Evolutionary conservation across 2,329 filamentous ascomycete species (phyloP), one percentile per base, ranked within the genome.

Genomic region (Elsinoe australis): DNA sequence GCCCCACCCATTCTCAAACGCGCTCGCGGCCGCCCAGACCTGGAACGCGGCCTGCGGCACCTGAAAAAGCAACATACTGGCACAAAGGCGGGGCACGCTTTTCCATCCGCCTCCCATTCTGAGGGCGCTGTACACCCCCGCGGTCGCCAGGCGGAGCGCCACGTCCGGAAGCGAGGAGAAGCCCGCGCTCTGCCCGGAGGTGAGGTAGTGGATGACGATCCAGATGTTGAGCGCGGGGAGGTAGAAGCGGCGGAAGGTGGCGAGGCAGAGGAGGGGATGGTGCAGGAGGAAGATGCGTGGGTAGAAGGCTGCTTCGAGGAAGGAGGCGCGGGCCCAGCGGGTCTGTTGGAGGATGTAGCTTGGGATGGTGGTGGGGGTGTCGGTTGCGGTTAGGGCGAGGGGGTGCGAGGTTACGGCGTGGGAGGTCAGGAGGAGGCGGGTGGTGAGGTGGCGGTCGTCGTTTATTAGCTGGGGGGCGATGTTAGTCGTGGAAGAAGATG

Each of bases 401-500:
- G 39, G 39, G 39, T 44, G 15, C 24, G 39, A 44, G 24, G 39
- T 44, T 2, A 44, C 15, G 24, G 3, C 8, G 39, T 44, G 39
- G 26, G 8, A 6, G 26, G n/a, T 5, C 2, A 44, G 39, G 39
- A 44, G 39, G 26, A 44, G 39, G 26, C 39, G 39, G 39, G 39
- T 44, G 12, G 39, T 44, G 39, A 44, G 39, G 39, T 44, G 39
- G 39, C 39, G 39, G 39, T 44, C 39, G 26, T 44, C 39, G 39
- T 44, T 44, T 29, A 44, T 26, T 44, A 44, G 39, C 39, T 44
- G 18, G 33, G 33, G 33, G 33, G 17, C 3, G 18, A 17, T n/a
- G 4, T n/a, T 3, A 35, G 33, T n/a, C n/a, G 5, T n/a, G 5
- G 9, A 18, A 19, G 33, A 36, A 21, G 33, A 19, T 36, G 9